Evolutionary conservation across 768 basidiomycete species (phyloP), one percentile per base, ranked within the genome.

Genomic region (Boletus insuetus): DNA sequence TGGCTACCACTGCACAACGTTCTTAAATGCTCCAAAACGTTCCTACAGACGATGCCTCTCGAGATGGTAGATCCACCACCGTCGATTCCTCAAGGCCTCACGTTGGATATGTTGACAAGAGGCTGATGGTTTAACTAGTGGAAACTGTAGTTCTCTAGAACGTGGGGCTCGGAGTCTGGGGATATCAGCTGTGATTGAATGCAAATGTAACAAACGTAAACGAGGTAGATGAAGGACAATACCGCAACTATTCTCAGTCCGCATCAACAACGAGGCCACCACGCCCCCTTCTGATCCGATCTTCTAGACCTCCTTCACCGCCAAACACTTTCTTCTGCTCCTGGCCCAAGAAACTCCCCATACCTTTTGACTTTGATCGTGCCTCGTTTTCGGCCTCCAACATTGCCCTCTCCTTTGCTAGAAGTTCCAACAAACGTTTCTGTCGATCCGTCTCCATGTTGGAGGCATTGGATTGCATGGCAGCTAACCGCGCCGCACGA

Each of bases 241-340:
- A 51, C 53, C 45, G 43, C 29, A 49, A 47, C 44, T 19, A 16
- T 43, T 50, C 37, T 70, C 56, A 70, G 40, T 70, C 70, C 13
- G 57, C 79, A 58, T 86, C 85, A 50, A 81, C 79, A 34, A 90
- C 85, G 70, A 93, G 71, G 7, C 84, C 86, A 26, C 84, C 84
- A 35, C 85, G 77, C 40, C 89, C 87, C 62, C 92, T 78, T 64
- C 74, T 79, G 45, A 94, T 85, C 54, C 90, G 77, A 38, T 94
- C 91, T 68, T 91, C 91, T 29, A 94, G 72, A 16, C 86, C 89
- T 39, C 89, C 88, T 9, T 74, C 70, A 24, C 88, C 90, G 44
- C 90, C 86, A 71, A 91, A 91, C 10, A 93, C 88, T 61, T 81
- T 85, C 77, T 89, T 92, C 76, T 87, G 84, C 67, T 95, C 93